Conservation (phyloP, 805 yeast species). For the Candida nemodendra region DNA sequence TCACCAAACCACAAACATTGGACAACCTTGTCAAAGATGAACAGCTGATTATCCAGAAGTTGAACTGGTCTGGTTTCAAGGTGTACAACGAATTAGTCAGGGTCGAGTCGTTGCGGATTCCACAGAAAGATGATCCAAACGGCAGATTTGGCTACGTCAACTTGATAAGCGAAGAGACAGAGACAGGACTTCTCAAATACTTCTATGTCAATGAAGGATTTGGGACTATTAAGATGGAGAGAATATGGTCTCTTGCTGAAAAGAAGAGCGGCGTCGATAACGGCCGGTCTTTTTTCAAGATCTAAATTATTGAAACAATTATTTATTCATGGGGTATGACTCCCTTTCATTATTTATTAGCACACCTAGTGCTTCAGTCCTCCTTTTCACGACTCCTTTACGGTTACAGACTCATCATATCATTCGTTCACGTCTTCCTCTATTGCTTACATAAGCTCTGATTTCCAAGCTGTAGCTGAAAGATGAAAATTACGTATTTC, state of each 20-base stretch:
- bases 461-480: no score
- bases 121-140: constrained; percentile 28
- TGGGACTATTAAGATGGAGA: constrained; percentile 81
- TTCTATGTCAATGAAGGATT: constrained; percentile 68
- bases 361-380: no score
- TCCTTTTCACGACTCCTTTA: no score
- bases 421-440: no score
- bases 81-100: constrained; percentile 61
- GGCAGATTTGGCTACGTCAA: constrained; percentile 49
- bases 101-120: constrained; percentile 46
- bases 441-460: no score
- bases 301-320: constrained; percentile 1
- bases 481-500: no score
- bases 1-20: constrained; percentile 59
- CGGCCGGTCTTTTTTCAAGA: constrained; percentile 49
- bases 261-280: constrained; percentile 62
- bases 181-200: constrained; percentile 35
- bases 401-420: no score
- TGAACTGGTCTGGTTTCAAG: constrained; percentile 64
- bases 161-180: constrained; percentile 41
- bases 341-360: no score
- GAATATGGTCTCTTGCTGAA: constrained; percentile 83
- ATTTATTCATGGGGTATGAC: no score
- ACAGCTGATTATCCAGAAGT: constrained; percentile 62
- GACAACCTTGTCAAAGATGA: constrained; percentile 63